Evolutionary conservation across 805 yeast species (phyloP).

Genomic region (Lachancea meyersii): DNA sequence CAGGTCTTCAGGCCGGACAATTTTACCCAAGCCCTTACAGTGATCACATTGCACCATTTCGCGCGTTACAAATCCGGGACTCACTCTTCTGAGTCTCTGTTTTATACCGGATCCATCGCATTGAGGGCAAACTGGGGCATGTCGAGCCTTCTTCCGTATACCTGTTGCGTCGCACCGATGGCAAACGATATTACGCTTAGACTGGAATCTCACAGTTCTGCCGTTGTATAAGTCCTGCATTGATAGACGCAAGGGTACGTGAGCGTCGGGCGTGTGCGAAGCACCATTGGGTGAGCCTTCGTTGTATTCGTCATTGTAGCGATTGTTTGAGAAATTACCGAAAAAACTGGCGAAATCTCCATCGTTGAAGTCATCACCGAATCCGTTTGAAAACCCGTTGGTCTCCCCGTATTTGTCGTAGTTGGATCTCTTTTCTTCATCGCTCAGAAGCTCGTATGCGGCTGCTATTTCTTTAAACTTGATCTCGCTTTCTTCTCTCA

Average conservation of each 20-base stretch:
- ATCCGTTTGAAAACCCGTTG: conserved; percentile 28
- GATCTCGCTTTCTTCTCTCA: conserved; percentile 62
- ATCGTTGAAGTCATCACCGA: conserved; percentile 40
- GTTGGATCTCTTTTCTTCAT: conserved; percentile 52
- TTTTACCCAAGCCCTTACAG: conserved; percentile 68
- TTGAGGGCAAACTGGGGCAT: conserved; percentile 50
- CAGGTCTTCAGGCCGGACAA: conserved; percentile 47
- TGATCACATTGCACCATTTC: conserved; percentile 53
- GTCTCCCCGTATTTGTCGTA: conserved; percentile 53
- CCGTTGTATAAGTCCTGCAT: conserved; percentile 77
- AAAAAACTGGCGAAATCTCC: conserved; percentile 76
- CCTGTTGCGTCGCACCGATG: conserved; percentile 71
- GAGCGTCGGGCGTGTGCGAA: conserved; percentile 56
- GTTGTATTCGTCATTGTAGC: conserved; percentile 16
- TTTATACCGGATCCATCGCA: conserved; percentile 72
- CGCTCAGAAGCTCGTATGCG: conserved; percentile 79
- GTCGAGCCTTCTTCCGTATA: conserved; percentile 34
- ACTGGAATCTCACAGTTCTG: conserved; percentile 65
- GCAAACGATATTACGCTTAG: conserved; percentile 70
- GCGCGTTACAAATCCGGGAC: conserved; percentile 69
- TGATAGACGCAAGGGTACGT: conserved; percentile 55
- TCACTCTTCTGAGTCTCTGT: conserved; percentile 55
- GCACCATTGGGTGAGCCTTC: conserved; percentile 6
- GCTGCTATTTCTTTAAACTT: conserved; percentile 77
- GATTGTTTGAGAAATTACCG: conserved; percentile 9